A percentile compares a stretch with the other conserved stretches of the same genome.
phyloP scores from a whole-genome alignment of 345 rosid species.

The Ceriops tagal region DNA sequence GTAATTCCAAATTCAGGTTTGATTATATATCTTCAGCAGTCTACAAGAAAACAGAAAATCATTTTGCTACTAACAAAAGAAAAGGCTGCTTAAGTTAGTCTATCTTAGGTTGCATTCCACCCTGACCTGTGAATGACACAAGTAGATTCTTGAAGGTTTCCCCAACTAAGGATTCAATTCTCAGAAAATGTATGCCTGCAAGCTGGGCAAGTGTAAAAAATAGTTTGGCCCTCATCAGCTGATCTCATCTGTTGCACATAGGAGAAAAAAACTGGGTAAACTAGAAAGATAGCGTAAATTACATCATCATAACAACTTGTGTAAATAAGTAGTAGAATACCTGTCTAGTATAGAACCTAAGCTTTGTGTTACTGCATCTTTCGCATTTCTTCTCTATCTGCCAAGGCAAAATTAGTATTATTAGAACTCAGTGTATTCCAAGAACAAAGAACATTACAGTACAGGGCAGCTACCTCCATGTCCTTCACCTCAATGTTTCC shows the following conservation, averaged over 20 bases:
- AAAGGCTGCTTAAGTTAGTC: not conserved
- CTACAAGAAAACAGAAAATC: too few relatives aligned
- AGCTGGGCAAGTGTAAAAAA: constrained; percentile 31
- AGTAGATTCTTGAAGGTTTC: not conserved
- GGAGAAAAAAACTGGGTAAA: not conserved
- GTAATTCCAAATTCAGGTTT: too few relatives aligned
- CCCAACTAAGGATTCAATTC: constrained; percentile 17
- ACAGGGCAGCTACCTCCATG: constrained; percentile 23
- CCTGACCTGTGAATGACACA: too few relatives aligned
- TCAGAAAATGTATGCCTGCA: constrained; percentile 19
- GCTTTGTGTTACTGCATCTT: constrained; percentile 39
- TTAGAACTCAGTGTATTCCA: not conserved
- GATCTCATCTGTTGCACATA: constrained; percentile 24
- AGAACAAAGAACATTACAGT: not conserved
- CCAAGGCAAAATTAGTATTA: not conserved
- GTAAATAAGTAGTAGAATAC: constrained; percentile 17
- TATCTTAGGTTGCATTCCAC: not conserved
- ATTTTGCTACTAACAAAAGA: too few relatives aligned
- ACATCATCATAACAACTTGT: not conserved
- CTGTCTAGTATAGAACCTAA: constrained; percentile 38
- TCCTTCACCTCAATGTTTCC: constrained; percentile 27
- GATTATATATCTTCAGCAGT: too few relatives aligned
- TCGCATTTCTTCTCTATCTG: constrained; percentile 32
- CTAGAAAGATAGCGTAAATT: not conserved
- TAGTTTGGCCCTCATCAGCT: constrained; percentile 39